These are phyloP conservation scores for Dictyostelium capitatum DNA, from an alignment of 78 protist genomes.

Conservation along the genomic window DNA sequence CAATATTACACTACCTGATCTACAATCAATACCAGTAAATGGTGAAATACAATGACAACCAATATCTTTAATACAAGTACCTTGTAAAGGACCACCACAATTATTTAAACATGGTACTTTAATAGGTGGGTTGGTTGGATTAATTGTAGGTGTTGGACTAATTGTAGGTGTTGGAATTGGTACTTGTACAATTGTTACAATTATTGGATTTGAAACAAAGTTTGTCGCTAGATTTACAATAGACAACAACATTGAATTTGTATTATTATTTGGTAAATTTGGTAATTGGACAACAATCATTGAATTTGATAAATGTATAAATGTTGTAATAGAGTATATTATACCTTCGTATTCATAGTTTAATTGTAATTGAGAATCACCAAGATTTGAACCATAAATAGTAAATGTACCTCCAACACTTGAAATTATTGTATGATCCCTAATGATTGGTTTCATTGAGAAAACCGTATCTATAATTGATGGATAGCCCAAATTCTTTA, in stretches of 20 bases:
- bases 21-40: constrained; percentile 33
- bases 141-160: not conserved
- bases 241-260: no score
- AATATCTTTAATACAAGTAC: not conserved
- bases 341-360: no score
- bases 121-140: not conserved
- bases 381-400: not conserved
- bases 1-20: not conserved
- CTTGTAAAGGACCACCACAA: constrained; percentile 20
- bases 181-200: no score
- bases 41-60: constrained; percentile 31
- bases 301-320: no score
- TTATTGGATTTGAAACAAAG: no score
- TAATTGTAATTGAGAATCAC: not conserved
- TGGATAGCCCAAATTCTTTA: not conserved
- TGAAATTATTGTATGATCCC: not conserved
- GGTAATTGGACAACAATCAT: no score
- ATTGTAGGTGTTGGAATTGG: not conserved
- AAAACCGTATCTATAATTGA: no score
- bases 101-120: not conserved
- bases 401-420: constrained; percentile 5
- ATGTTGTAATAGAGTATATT: no score
- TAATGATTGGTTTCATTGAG: not conserved
- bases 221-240: no score
- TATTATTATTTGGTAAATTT: no score